Conservation (phyloP, 2,329 filamentous ascomycete species). For the Metarhizium album region DNA sequence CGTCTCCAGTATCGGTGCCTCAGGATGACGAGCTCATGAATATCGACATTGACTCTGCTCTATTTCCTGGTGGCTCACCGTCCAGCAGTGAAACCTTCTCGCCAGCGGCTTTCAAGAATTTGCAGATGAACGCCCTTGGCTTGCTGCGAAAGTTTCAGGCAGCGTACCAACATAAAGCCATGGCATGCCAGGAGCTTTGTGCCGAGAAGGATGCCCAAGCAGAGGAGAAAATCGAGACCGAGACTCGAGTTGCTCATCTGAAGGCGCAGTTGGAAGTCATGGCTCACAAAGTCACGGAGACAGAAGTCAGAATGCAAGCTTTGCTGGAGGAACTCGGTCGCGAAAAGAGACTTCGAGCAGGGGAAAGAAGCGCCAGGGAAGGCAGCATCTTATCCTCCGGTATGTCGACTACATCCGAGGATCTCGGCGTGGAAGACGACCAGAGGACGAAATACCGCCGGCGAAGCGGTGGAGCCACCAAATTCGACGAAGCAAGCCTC, state of each 20-base stretch:
- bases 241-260: slow-evolving; percentile 40
- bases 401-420: slow-evolving; percentile 37
- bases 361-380: slow-evolving; percentile 24
- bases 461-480: slow-evolving; percentile 31
- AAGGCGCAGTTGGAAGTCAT: slow-evolving; percentile 51
- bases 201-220: slow-evolving; percentile 41
- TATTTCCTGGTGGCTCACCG: slow-evolving; percentile 37
- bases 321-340: slow-evolving; percentile 39
- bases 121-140: slow-evolving; percentile 46
- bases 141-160: slow-evolving; percentile 45
- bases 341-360: slow-evolving; percentile 36
- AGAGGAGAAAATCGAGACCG: slow-evolving; percentile 47
- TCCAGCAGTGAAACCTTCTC: slow-evolving; percentile 41
- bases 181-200: slow-evolving; percentile 37
- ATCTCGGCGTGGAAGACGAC: slow-evolving; percentile 44
- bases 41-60: slow-evolving; percentile 42
- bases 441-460: slow-evolving; percentile 31
- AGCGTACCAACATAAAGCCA: slow-evolving; percentile 44
- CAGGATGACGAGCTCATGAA: slow-evolving; percentile 43
- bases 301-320: slow-evolving; percentile 39
- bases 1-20: slow-evolving; percentile 14
- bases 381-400: slow-evolving; percentile 20
- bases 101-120: slow-evolving; percentile 48
- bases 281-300: slow-evolving; percentile 40
- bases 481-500: slow-evolving; percentile 29